A percentile compares a stretch with the other conserved stretches of the same genome.
phyloP scores from a whole-genome alignment of 257 asterid species.

The Mitragyna speciosa region DNA sequence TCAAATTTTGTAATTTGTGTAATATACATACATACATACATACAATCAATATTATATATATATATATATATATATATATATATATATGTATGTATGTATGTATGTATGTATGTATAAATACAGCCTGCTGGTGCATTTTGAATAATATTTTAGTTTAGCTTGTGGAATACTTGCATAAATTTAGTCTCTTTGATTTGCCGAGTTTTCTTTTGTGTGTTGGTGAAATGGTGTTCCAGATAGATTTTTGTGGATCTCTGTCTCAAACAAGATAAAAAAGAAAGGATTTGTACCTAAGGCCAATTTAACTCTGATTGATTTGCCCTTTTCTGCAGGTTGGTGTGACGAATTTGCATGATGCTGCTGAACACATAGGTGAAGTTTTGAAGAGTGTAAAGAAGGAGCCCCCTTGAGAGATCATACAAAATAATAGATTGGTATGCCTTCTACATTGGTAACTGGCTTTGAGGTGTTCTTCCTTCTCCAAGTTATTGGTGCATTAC shows the following conservation, averaged over 20 bases:
- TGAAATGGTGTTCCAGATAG: neutral
- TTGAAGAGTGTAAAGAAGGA: constrained; percentile 83
- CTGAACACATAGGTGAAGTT: constrained; percentile 97
- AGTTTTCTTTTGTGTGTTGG: neutral
- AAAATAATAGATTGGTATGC: constrained; percentile 72
- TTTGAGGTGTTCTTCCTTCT: neutral
- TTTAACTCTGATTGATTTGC: neutral
- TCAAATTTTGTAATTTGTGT: too few species aligned
- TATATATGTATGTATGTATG: too few species aligned
- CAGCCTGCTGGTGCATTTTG: neutral
- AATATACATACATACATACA: too few species aligned
- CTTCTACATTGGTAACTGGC: constrained; percentile 6
- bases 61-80: too few species aligned
- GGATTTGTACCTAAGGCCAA: neutral
- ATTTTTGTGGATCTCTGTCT: neutral
- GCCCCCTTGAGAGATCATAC: constrained; percentile 79
- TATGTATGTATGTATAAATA: too few species aligned
- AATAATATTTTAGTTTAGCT: neutral
- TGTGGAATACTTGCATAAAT: neutral
- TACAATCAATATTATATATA: too few species aligned
- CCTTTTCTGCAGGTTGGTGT: constrained; percentile 66
- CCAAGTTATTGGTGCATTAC: neutral
- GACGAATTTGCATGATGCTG: constrained; percentile 87
- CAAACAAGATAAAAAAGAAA: neutral
- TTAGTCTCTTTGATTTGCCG: neutral